These are phyloP conservation scores for Phytophthora multivora DNA, from an alignment of 352 stramenopile species.

Conservation along the genomic window DNA sequence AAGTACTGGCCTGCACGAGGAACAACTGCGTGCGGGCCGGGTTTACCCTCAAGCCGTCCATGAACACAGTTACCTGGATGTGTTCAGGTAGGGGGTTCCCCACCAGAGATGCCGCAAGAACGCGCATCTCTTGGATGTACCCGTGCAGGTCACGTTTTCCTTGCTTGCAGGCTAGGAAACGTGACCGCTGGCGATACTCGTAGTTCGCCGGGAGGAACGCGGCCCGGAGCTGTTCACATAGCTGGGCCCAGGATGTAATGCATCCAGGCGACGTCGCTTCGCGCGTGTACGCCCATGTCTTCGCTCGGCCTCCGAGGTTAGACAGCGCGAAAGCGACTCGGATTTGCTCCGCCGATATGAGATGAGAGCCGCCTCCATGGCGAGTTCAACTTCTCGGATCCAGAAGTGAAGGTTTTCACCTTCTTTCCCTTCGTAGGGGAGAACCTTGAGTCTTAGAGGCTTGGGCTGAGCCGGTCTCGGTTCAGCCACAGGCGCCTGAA, in stretches of 20 bases:
- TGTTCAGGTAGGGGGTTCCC: conserved; percentile 1
- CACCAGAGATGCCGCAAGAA: background rate
- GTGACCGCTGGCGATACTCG: no score
- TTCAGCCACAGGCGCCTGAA: background rate
- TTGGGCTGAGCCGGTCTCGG: background rate
- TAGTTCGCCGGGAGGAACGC: no score
- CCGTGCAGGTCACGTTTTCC: conserved; percentile 16
- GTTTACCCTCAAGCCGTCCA: background rate
- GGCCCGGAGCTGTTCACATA: no score
- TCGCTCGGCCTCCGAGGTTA: conserved; percentile 22
- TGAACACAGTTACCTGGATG: background rate
- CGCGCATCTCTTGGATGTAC: conserved; percentile 2
- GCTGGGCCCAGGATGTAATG: conserved; percentile 10
- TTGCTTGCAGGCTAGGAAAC: no score
- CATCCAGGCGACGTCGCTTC: background rate
- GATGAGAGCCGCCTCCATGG: background rate
- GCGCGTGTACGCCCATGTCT: conserved; percentile 23
- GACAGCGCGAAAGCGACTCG: background rate
- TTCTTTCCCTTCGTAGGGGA: background rate
- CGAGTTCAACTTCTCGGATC: background rate
- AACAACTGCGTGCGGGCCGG: conserved; percentile 3
- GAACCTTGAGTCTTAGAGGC: background rate
- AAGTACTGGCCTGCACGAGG: background rate
- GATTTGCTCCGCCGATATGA: background rate
- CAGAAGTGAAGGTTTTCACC: background rate